Conservation (phyloP, 257 asterid genomes). For the Lantana camara region DNA sequence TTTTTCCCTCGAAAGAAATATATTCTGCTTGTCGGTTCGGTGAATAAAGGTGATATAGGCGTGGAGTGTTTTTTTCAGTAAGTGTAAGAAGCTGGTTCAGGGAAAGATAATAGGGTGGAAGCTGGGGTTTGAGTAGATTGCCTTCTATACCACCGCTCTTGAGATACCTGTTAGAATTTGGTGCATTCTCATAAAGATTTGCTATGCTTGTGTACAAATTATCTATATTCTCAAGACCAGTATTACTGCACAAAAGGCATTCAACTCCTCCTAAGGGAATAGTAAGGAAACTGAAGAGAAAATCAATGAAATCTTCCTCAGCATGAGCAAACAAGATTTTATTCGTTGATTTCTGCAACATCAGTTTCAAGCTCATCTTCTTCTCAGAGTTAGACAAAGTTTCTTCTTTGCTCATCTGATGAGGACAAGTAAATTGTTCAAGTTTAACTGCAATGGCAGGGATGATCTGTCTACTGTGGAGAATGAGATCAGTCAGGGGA, state of each 20-base stretch:
- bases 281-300: constrained; percentile 19
- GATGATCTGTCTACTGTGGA: background rate
- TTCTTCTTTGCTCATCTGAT: background rate
- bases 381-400: too few relatives aligned
- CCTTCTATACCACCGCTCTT: background rate
- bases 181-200: too few relatives aligned
- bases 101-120: background rate
- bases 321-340: constrained; percentile 27
- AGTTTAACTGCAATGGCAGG: too few relatives aligned
- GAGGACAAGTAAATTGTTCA: background rate
- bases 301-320: constrained; percentile 12
- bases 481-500: constrained; percentile 28
- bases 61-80: too few relatives aligned
- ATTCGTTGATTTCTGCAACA: constrained; percentile 25
- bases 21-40: too few relatives aligned
- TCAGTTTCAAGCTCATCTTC: constrained; percentile 18
- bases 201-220: background rate
- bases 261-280: constrained; percentile 24
- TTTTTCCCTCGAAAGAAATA: too few relatives aligned
- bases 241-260: background rate
- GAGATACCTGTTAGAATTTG: background rate
- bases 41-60: background rate
- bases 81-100: too few relatives aligned
- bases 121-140: background rate
- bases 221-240: background rate